Evolutionary conservation across 306 rosid species (phyloP).

Genomic region (Begonia peltatifolia): DNA sequence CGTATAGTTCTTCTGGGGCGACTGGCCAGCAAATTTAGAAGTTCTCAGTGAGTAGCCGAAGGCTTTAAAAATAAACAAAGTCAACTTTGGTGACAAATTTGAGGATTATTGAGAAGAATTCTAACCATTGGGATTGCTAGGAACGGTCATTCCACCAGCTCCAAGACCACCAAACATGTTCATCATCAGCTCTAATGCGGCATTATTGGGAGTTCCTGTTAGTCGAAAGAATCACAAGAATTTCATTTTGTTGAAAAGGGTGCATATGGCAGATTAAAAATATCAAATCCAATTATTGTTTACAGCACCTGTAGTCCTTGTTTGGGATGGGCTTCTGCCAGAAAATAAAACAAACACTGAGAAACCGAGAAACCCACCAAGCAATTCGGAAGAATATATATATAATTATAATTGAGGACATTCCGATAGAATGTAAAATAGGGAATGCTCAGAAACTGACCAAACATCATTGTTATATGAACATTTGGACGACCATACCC

Average conservation of each 20-base stretch:
- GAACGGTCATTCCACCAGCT: slow-evolving; percentile 27
- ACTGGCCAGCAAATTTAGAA: slow-evolving; percentile 17
- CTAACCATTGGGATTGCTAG: slow-evolving; percentile 40
- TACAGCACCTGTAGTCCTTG: slow-evolving; percentile 30
- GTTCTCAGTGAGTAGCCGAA: background rate
- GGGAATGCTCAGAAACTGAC: too few relatives aligned
- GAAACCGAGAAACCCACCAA: too few relatives aligned
- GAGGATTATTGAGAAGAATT: slow-evolving; percentile 2
- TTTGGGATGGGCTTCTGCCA: slow-evolving; percentile 31
- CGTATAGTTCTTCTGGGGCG: slow-evolving; percentile 46
- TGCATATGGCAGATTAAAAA: background rate
- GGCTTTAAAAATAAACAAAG: too few relatives aligned
- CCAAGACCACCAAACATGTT: slow-evolving; percentile 61
- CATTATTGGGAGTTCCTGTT: slow-evolving; percentile 27
- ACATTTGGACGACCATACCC: too few relatives aligned
- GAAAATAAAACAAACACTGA: background rate
- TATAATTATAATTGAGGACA: too few relatives aligned
- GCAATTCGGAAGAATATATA: too few relatives aligned
- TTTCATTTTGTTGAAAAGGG: background rate
- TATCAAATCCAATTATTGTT: too few relatives aligned
- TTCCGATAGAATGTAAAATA: too few relatives aligned
- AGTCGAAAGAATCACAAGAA: slow-evolving; percentile 5
- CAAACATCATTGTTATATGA: too few relatives aligned
- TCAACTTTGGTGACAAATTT: background rate
- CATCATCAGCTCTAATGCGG: slow-evolving; percentile 41